phyloP scores from a whole-genome alignment of 495 filamentous ascomycete genomes.

The Eremomyces bilateralis region DNA sequence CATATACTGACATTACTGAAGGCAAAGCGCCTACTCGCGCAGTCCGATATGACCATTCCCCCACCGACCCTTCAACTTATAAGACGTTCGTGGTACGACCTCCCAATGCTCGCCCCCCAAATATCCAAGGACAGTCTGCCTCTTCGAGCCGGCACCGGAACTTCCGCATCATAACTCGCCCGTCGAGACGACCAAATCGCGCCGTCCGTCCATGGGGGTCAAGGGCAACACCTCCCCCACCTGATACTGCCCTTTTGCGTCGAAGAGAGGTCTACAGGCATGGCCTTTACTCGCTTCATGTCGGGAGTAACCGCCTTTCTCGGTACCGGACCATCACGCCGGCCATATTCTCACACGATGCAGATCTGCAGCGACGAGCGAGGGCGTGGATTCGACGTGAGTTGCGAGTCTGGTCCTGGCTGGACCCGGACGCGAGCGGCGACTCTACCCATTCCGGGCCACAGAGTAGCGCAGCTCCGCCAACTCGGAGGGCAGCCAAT shows the following conservation, averaged over 20 bases:
- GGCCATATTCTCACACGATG: slow-evolving; percentile 34
- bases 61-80: too few relatives aligned
- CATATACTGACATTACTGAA: too few relatives aligned
- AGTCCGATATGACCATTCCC: too few relatives aligned
- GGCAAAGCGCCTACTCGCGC: too few relatives aligned
- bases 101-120: slow-evolving; percentile 40
- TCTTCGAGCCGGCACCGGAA: slow-evolving; percentile 30
- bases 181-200: slow-evolving; percentile 4
- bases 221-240: slow-evolving; percentile 1
- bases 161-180: slow-evolving; percentile 26
- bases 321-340: slow-evolving; percentile 62
- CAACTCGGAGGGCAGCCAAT: slow-evolving; percentile 38
- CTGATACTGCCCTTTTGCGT: slow-evolving; percentile 38
- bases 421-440: slow-evolving; percentile 23
- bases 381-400: slow-evolving; percentile 75
- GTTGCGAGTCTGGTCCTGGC: slow-evolving; percentile 66
- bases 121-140: slow-evolving; percentile 44
- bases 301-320: slow-evolving; percentile 66
- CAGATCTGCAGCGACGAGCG: slow-evolving; percentile 58
- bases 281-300: slow-evolving; percentile 58
- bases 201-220: neutral
- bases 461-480: slow-evolving; percentile 6
- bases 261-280: slow-evolving; percentile 59
- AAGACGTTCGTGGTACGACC: too few relatives aligned
- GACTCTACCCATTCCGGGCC: neutral